Conservation (phyloP, 768 basidiomycete species). For the Crassisporium funariophilum region DNA sequence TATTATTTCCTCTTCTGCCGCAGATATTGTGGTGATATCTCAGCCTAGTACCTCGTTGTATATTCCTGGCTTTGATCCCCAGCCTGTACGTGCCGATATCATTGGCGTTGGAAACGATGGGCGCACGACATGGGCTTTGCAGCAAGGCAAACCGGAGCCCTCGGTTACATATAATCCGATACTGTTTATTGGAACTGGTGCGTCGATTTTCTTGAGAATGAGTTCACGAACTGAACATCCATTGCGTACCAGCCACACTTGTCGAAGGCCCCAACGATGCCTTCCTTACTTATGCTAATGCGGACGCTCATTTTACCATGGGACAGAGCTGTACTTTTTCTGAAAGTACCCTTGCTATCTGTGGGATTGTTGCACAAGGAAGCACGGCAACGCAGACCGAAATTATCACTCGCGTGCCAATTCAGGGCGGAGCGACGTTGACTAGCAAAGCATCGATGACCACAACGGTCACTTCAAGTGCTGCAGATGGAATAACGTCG, state of each 20-base stretch:
- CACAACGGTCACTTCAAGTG: too few relatives aligned
- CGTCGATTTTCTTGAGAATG: conserved; percentile 7
- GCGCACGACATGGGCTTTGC: conserved; percentile 43
- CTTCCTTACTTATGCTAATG: conserved; percentile 37
- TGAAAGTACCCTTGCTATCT: conserved; percentile 25
- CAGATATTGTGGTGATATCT: too few relatives aligned
- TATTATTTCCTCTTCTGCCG: too few relatives aligned
- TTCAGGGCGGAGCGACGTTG: too few relatives aligned
- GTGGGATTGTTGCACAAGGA: conserved; percentile 24
- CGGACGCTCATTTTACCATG: conserved; percentile 24
- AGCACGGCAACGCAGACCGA: conserved; percentile 30
- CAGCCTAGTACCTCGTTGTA: conserved; percentile 41
- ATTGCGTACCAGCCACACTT: conserved; percentile 38
- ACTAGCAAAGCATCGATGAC: too few relatives aligned
- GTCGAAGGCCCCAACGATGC: conserved; percentile 43
- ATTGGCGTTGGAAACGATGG: conserved; percentile 44
- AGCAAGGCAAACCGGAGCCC: conserved; percentile 30
- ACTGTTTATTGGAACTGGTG: conserved; percentile 43
- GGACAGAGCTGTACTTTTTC: conserved; percentile 26
- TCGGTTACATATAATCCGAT: conserved; percentile 33
- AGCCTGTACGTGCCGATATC: conserved; percentile 42
- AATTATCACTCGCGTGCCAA: conserved; percentile 16
- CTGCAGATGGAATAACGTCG: too few relatives aligned
- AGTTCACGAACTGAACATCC: background rate
- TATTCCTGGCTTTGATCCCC: conserved; percentile 47